phyloP scores from a whole-genome alignment of 1,284 basidiomycete species.

The Calocybe gambosa region DNA sequence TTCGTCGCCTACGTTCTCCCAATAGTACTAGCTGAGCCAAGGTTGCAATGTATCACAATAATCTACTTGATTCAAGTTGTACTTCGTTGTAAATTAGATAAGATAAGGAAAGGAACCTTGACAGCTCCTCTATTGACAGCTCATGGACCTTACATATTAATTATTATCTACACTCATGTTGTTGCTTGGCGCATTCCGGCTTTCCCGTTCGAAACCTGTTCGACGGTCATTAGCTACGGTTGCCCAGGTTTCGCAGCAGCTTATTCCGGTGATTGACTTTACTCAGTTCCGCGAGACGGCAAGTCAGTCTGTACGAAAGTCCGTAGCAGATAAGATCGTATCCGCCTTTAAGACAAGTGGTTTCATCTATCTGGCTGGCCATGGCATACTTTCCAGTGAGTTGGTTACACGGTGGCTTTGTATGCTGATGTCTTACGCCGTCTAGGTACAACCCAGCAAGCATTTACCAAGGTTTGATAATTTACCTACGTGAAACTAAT shows the following conservation, averaged over 20 bases:
- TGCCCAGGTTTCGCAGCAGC: constrained; percentile 23
- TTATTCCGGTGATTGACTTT: constrained; percentile 77
- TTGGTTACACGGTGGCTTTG: constrained; percentile 6
- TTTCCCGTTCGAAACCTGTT: constrained; percentile 4
- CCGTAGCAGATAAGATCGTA: constrained; percentile 65
- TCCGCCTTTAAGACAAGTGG: constrained; percentile 73
- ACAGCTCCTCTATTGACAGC: not conserved
- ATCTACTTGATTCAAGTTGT: too few relatives aligned
- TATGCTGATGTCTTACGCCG: not conserved
- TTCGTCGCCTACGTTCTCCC: constrained; percentile 60
- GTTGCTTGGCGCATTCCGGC: constrained; percentile 19
- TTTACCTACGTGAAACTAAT: constrained; percentile 2
- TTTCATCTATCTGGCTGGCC: constrained; percentile 67
- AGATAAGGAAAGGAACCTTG: not conserved
- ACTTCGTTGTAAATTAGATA: not conserved
- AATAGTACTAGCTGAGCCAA: constrained; percentile 31
- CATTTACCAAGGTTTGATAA: constrained; percentile 60
- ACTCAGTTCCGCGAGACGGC: constrained; percentile 50
- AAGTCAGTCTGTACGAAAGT: constrained; percentile 49
- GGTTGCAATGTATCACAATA: constrained; percentile 59
- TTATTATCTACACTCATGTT: constrained; percentile 21
- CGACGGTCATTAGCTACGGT: constrained; percentile 25
- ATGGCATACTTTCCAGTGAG: constrained; percentile 52
- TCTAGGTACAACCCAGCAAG: constrained; percentile 41
- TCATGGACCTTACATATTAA: too few relatives aligned